phyloP scores from a whole-genome alignment of 2,329 filamentous ascomycete genomes.

The Lecanicillium sp. region DNA sequence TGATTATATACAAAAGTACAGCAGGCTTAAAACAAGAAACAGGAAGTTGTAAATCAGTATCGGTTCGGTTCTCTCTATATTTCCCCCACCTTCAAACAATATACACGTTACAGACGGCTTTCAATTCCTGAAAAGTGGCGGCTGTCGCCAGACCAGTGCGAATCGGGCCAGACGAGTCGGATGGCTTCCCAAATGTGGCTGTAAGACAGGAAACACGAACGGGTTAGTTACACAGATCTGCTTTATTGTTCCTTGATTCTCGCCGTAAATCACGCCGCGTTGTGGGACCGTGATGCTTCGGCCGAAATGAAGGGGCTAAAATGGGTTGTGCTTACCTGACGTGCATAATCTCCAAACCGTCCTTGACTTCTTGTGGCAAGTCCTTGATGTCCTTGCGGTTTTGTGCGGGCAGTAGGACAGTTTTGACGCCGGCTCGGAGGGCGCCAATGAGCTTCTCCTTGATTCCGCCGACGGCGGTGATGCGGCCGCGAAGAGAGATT shows the following conservation, averaged over 20 bases:
- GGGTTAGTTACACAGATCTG: slow-evolving; percentile 19
- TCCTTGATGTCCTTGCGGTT: slow-evolving; percentile 92
- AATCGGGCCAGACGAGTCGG: slow-evolving; percentile 83
- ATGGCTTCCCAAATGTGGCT: slow-evolving; percentile 95
- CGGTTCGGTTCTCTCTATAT: no score
- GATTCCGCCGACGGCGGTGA: slow-evolving; percentile 93
- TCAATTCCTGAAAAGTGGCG: slow-evolving; percentile 57
- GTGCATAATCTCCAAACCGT: slow-evolving; percentile 80
- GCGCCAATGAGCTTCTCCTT: slow-evolving; percentile 98
- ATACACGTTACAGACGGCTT: slow-evolving; percentile 57
- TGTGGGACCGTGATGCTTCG: neutral
- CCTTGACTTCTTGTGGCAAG: slow-evolving; percentile 79
- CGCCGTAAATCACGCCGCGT: neutral
- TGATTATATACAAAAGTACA: no score
- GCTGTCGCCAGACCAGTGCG: slow-evolving; percentile 70
- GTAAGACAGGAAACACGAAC: slow-evolving; percentile 13
- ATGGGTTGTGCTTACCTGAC: slow-evolving; percentile 57
- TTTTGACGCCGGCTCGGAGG: slow-evolving; percentile 86
- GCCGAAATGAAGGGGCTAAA: slow-evolving; percentile 10
- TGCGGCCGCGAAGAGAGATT: slow-evolving; percentile 74
- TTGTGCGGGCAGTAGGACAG: slow-evolving; percentile 76
- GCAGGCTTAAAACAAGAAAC: no score
- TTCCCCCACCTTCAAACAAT: no score
- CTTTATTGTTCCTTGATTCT: neutral
- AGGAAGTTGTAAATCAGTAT: no score